These are phyloP conservation scores for Colletotrichum godetiae DNA, from an alignment of 2,329 filamentous ascomycete genomes.

Conservation along the genomic window DNA sequence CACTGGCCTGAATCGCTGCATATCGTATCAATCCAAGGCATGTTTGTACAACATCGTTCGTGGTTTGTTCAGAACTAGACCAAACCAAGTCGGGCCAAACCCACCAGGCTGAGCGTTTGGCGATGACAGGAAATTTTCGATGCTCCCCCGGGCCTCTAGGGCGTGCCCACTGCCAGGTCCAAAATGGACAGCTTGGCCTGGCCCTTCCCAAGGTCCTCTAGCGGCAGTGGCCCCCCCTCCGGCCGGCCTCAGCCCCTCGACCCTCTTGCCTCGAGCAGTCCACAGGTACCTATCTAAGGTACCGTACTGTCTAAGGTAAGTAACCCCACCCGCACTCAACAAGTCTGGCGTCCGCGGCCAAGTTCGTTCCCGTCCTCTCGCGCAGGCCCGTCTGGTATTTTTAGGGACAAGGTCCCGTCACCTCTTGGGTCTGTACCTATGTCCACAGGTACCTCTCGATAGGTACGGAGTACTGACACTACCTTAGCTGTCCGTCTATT, in stretches of 20 bases:
- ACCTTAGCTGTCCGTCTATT: background rate
- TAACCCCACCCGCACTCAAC: conserved; percentile 26
- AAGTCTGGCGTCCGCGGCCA: conserved; percentile 20
- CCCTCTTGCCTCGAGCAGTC: background rate
- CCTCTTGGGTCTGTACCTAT: background rate
- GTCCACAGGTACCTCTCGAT: background rate
- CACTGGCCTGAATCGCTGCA: background rate
- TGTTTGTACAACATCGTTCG: background rate
- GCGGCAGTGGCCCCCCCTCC: conserved; percentile 12
- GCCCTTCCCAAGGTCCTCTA: background rate
- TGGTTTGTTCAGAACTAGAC: background rate
- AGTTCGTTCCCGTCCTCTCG: conserved; percentile 18
- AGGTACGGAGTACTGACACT: background rate
- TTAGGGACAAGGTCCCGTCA: background rate
- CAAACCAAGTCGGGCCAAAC: background rate
- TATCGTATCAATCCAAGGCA: background rate
- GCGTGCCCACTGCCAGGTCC: background rate
- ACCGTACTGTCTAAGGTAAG: background rate
- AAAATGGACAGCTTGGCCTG: conserved; percentile 27
- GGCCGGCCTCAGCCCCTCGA: conserved; percentile 30
- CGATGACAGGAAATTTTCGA: background rate
- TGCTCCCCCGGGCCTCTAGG: too few relatives aligned
- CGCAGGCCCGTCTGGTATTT: background rate
- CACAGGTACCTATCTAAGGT: background rate
- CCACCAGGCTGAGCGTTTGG: conserved; percentile 15